Evolutionary conservation across 768 basidiomycete genomes (phyloP).

Genomic region (Mycena metata): DNA sequence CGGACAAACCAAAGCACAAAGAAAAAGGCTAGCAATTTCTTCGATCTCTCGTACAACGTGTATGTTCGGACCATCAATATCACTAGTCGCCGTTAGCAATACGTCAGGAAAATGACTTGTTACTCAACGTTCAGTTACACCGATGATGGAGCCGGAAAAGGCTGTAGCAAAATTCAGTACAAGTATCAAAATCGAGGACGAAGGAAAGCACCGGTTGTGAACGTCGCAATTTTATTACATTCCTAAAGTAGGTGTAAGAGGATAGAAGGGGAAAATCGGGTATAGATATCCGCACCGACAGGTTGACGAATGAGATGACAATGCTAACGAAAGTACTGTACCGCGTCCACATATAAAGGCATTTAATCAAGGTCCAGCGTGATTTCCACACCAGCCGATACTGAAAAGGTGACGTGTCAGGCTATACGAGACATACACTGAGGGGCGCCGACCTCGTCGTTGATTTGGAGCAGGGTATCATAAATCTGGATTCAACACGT

Average conservation of each 20-base stretch:
- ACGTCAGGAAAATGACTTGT: too few relatives aligned
- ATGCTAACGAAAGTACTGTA: conserved; percentile 20
- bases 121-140: conserved; percentile 20
- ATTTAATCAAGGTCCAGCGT: conserved; percentile 24
- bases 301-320: not conserved
- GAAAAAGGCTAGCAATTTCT: conserved; percentile 26
- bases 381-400: conserved; percentile 31
- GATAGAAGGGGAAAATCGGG: too few relatives aligned
- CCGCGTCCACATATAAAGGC: conserved; percentile 29
- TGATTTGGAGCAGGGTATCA: conserved; percentile 28
- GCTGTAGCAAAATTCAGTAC: conserved; percentile 12
- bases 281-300: not conserved
- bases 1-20: conserved; percentile 26
- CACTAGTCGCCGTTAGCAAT: conserved; percentile 1
- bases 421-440: not conserved
- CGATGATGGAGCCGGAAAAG: conserved; percentile 9
- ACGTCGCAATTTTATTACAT: conserved; percentile 12
- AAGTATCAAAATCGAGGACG: not conserved
- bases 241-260: not conserved
- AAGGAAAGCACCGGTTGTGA: conserved; percentile 6
- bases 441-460: conserved; percentile 20
- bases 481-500: conserved; percentile 17
- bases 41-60: conserved; percentile 27
- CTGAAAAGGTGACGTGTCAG: not conserved
- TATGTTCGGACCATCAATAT: conserved; percentile 27